Conservation (phyloP, 768 basidiomycete genomes). For the Lactarius evosmus region DNA sequence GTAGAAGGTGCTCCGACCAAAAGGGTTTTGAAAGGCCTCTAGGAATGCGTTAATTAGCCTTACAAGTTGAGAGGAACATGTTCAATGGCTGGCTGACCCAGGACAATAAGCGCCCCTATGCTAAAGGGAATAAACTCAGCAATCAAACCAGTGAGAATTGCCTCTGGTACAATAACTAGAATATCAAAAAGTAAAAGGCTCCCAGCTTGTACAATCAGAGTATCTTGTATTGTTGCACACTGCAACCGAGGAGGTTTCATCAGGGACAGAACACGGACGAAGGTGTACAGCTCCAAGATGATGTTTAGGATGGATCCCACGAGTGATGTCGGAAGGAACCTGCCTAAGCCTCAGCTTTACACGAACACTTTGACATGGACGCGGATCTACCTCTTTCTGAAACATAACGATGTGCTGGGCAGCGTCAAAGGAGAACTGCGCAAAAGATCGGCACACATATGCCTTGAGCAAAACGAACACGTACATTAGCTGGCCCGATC, state of each 20-base stretch:
- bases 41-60: slow-evolving; percentile 8
- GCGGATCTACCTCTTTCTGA: slow-evolving; percentile 16
- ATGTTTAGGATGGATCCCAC: slow-evolving; percentile 38
- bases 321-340: slow-evolving; percentile 41
- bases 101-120: slow-evolving; percentile 41
- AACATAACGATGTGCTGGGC: slow-evolving; percentile 1
- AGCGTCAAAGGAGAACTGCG: neutral
- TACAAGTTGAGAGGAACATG: slow-evolving; percentile 3
- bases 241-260: slow-evolving; percentile 32
- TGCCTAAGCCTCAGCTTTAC: slow-evolving; percentile 26
- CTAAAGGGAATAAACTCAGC: slow-evolving; percentile 44
- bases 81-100: slow-evolving; percentile 37
- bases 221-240: slow-evolving; percentile 32
- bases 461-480: neutral
- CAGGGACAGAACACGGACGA: slow-evolving; percentile 35
- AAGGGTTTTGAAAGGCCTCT: slow-evolving; percentile 28
- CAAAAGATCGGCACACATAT: neutral
- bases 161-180: slow-evolving; percentile 40
- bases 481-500: slow-evolving; percentile 15
- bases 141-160: slow-evolving; percentile 36
- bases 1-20: neutral
- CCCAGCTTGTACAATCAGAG: slow-evolving; percentile 36
- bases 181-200: slow-evolving; percentile 45
- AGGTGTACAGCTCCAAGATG: slow-evolving; percentile 39
- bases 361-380: neutral